These are phyloP conservation scores for Psidium guajava DNA, from an alignment of 345 rosid genomes.

Conservation along the genomic window DNA sequence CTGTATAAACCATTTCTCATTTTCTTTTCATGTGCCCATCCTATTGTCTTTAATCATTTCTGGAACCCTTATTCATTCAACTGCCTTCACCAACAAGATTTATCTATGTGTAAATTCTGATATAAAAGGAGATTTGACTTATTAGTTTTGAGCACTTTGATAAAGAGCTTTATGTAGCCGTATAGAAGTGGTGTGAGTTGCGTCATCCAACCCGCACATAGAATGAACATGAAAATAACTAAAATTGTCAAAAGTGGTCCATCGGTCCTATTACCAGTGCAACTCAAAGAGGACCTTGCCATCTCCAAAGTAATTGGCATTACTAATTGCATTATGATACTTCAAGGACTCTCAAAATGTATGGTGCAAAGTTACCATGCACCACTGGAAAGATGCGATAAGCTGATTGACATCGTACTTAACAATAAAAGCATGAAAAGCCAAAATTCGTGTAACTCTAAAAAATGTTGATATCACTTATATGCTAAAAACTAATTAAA, in stretches of 20 bases:
- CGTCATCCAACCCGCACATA: background rate
- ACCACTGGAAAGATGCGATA: background rate
- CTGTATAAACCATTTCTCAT: background rate
- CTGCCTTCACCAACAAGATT: background rate
- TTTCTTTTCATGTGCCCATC: background rate
- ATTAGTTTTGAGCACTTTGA: background rate
- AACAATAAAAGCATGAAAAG: background rate
- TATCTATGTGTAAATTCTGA: background rate
- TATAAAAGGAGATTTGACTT: background rate
- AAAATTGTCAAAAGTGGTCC: background rate
- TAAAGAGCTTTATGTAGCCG: background rate
- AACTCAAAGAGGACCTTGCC: background rate
- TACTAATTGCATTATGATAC: background rate
- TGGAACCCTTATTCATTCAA: background rate
- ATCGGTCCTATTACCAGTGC: background rate
- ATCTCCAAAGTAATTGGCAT: background rate
- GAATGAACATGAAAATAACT: background rate
- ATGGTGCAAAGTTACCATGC: background rate
- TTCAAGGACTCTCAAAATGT: background rate
- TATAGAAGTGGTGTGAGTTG: background rate
- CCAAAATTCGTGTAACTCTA: background rate
- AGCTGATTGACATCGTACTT: background rate
- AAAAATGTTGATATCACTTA: background rate
- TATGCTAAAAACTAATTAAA: background rate
- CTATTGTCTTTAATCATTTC: background rate